Conservation (phyloP, 352 stramenopile genomes). For the Globisporangium paddicum region DNA sequence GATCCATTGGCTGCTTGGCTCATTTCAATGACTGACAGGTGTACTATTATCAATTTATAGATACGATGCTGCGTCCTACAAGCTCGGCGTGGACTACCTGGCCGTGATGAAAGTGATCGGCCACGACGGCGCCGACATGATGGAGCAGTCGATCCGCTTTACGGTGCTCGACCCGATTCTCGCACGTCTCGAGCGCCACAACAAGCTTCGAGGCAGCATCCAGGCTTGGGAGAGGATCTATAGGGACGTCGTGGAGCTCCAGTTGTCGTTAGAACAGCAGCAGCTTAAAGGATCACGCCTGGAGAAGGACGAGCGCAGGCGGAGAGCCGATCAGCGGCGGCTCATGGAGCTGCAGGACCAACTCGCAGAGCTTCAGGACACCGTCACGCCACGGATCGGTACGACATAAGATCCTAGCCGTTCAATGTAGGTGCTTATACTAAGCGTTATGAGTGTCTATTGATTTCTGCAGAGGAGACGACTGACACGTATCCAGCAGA, state of each 20-base stretch:
- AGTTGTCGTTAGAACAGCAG: slow-evolving; percentile 26
- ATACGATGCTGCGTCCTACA: slow-evolving; percentile 24
- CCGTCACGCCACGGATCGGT: slow-evolving; percentile 41
- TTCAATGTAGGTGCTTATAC: no score
- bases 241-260: slow-evolving; percentile 20
- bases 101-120: slow-evolving; percentile 48
- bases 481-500: slow-evolving; percentile 25
- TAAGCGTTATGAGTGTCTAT: not conserved
- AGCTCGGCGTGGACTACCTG: slow-evolving; percentile 38
- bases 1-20: not conserved
- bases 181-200: slow-evolving; percentile 45
- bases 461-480: slow-evolving; percentile 26
- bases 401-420: no score
- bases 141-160: slow-evolving; percentile 78
- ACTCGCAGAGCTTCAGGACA: slow-evolving; percentile 30
- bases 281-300: slow-evolving; percentile 13
- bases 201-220: slow-evolving; percentile 37
- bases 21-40: not conserved
- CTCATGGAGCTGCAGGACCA: slow-evolving; percentile 37
- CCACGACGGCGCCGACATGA: slow-evolving; percentile 45
- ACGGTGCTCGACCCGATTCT: slow-evolving; percentile 65
- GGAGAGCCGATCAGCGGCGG: slow-evolving; percentile 24
- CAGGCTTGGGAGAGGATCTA: slow-evolving; percentile 23
- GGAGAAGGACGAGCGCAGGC: slow-evolving; percentile 39
- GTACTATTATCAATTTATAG: slow-evolving; percentile 1